These are phyloP conservation scores for Hysterium pulicare DNA, from an alignment of 2,329 filamentous ascomycete genomes.

Conservation along the genomic window DNA sequence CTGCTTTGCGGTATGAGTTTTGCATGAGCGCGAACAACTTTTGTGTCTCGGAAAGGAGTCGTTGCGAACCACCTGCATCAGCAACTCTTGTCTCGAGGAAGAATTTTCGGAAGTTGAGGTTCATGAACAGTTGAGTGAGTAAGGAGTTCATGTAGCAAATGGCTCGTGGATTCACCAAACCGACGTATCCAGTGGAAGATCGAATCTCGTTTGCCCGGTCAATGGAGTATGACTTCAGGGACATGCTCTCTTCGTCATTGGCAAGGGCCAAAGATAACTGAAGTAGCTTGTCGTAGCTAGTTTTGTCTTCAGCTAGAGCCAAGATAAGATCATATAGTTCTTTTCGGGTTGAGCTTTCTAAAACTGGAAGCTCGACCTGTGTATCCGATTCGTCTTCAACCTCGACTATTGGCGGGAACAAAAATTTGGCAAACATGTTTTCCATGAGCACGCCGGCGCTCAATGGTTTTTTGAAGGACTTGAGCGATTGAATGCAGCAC, in stretches of 20 bases:
- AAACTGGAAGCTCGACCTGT: conserved; percentile 22
- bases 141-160: conserved; percentile 97
- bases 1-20: conserved; percentile 68
- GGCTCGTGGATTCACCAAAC: conserved; percentile 86
- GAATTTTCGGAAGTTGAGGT: conserved; percentile 79
- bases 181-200: conserved; percentile 77
- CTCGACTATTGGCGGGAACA: conserved; percentile 24
- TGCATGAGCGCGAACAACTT: conserved; percentile 83
- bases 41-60: conserved; percentile 72
- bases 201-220: conserved; percentile 68
- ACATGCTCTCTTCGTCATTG: conserved; percentile 52
- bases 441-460: conserved; percentile 27
- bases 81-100: conserved; percentile 60
- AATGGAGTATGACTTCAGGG: conserved; percentile 53
- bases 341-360: conserved; percentile 34
- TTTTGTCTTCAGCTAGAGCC: conserved; percentile 29
- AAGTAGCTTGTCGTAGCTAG: conserved; percentile 26
- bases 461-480: conserved; percentile 39
- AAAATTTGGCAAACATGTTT: conserved; percentile 32
- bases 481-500: conserved; percentile 36
- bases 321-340: conserved; percentile 37
- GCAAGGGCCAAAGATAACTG: conserved; percentile 25
- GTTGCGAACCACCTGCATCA: conserved; percentile 57
- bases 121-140: conserved; percentile 95
- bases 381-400: conserved; percentile 8